Evolutionary conservation across 2,329 filamentous ascomycete genomes (phyloP).

Genomic region (Fusarium mangiferae): DNA sequence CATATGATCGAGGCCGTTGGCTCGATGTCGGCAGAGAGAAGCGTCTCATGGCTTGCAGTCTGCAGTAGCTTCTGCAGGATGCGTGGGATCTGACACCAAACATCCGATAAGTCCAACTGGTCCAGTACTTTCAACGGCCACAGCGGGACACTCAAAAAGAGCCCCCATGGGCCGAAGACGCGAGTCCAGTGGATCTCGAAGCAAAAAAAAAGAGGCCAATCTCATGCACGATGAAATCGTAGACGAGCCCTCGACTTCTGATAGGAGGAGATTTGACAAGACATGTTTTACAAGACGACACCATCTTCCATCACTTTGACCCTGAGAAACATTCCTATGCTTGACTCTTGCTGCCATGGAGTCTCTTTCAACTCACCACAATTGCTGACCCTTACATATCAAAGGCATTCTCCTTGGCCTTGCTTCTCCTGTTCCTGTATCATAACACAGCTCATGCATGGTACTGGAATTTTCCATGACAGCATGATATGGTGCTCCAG

Average conservation of each 20-base stretch:
- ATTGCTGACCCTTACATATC: constrained; percentile 9
- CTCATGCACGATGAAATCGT: constrained; percentile 40
- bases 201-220: constrained; percentile 11
- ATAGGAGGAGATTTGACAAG: constrained; percentile 35
- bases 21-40: constrained; percentile 32
- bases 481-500: constrained; percentile 7
- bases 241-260: constrained; percentile 11
- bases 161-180: constrained; percentile 16
- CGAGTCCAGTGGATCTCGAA: constrained; percentile 25
- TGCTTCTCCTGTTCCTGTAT: neutral
- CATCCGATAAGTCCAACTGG: constrained; percentile 33
- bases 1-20: constrained; percentile 20
- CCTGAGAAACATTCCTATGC: constrained; percentile 29
- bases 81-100: constrained; percentile 35
- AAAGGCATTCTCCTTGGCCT: neutral
- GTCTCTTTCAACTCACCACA: constrained; percentile 11
- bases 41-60: constrained; percentile 39
- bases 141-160: neutral
- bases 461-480: constrained; percentile 26
- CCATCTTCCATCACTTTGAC: constrained; percentile 31
- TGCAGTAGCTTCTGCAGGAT: constrained; percentile 14
- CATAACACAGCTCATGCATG: neutral
- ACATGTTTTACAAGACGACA: constrained; percentile 26
- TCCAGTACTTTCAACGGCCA: constrained; percentile 28
- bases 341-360: constrained; percentile 19